Base-by-base conservation (phyloP, 202 grass and related monocot genomes). In the Tripidium arundinaceum region DNA sequence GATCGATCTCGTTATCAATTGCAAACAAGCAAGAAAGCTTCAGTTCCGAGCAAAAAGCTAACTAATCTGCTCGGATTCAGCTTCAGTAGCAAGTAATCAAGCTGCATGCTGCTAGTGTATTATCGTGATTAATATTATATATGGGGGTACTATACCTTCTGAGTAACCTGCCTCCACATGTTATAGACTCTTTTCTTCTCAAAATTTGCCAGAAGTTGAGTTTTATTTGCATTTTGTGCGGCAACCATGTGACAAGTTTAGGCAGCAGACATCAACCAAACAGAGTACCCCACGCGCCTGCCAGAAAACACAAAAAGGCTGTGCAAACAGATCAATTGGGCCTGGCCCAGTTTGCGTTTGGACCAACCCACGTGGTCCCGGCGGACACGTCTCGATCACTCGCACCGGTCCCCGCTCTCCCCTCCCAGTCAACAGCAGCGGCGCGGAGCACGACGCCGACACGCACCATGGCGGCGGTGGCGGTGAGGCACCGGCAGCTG, bases 401-500 rank as follows among this genome's bases (percentile, higher is more conserved):
- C 1, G 49, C 49, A 52, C 47, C 6, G 49, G 49, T 52, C 49
- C 49, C 2, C 42, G 11, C 42, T 5, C 16, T 19, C 6, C 16
- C 47, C 19, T 54, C 49, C 18, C 49, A 21, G 49, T 55, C 50
- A 22, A 55, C 50, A 55, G 19, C 50, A 21, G 50, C 50, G 50
- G 50, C 50, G 50, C n/a, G 18, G n/a, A n/a, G 50, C n/a, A 55
- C 50, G n/a, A 55, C 8, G 7, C 8, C 50, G 8, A 55, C 43
- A 46, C 43, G 46, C 46, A 7, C 19, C 50, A 55, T 55, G 54
- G 54, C 54, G n/a, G 54, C 45, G 40, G 8, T 8, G 66, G 68
- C 62, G 59, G 81, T 91, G 46, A 63, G 18, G 25, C 93, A 97
- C 77, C 77, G 90, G 38, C 46, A 42, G 71, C 70, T 93, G 60